Conservation (phyloP, 2,329 filamentous ascomycete species). For the Botrytis pseudocinerea region DNA sequence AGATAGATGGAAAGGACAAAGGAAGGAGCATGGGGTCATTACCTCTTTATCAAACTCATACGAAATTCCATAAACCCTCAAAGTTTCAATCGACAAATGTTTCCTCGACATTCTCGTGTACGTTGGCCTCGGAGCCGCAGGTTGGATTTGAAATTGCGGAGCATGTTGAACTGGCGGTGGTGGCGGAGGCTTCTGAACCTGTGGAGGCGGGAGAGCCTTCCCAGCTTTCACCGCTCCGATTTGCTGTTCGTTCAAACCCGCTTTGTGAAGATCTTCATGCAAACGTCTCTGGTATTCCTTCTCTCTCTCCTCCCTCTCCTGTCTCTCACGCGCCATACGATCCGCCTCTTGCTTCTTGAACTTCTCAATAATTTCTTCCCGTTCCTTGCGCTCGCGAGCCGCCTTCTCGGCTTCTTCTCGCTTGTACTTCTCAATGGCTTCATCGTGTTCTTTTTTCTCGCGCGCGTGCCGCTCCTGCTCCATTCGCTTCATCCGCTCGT, state of each 20-base stretch:
- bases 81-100: slow-evolving; percentile 62
- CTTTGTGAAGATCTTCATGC: slow-evolving; percentile 58
- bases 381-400: slow-evolving; percentile 38
- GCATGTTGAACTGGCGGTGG: slow-evolving; percentile 19
- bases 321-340: slow-evolving; percentile 49
- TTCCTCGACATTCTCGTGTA: slow-evolving; percentile 65
- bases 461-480: slow-evolving; percentile 44
- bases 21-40: neutral
- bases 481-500: slow-evolving; percentile 47
- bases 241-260: slow-evolving; percentile 59
- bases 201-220: slow-evolving; percentile 5
- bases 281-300: slow-evolving; percentile 50
- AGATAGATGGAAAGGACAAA: neutral
- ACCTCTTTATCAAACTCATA: slow-evolving; percentile 52
- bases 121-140: slow-evolving; percentile 48
- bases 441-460: slow-evolving; percentile 51
- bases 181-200: neutral
- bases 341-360: slow-evolving; percentile 42
- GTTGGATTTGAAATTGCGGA: neutral
- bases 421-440: slow-evolving; percentile 49
- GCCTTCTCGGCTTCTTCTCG: slow-evolving; percentile 35
- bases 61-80: slow-evolving; percentile 56
- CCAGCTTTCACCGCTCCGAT: slow-evolving; percentile 57
- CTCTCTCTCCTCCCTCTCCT: slow-evolving; percentile 49
- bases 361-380: slow-evolving; percentile 45